Evolutionary conservation across 208 protist genomes (phyloP).

Genomic region (Leishmania lainsoni): DNA sequence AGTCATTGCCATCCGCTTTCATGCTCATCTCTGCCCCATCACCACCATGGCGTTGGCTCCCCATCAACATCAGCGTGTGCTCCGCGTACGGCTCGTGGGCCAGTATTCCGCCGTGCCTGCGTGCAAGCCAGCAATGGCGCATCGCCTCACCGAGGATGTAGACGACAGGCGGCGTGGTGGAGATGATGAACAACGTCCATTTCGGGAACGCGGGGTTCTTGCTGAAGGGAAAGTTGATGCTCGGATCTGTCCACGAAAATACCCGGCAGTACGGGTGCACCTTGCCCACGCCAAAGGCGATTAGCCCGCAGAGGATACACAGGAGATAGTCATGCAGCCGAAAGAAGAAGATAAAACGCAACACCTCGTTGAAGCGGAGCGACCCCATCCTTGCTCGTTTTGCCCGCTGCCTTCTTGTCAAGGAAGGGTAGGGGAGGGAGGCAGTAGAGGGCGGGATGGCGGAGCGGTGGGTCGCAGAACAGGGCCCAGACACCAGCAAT

Average conservation of each 20-base stretch:
- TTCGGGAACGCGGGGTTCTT: slow-evolving; percentile 42
- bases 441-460: not conserved
- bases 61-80: not conserved
- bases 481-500: not conserved
- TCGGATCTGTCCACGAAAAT: slow-evolving; percentile 53
- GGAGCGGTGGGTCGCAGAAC: not conserved
- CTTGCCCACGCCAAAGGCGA: slow-evolving; percentile 13
- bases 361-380: not conserved
- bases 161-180: slow-evolving; percentile 34
- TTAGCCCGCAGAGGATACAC: slow-evolving; percentile 32
- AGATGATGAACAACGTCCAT: slow-evolving; percentile 51
- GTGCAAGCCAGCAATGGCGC: slow-evolving; percentile 6
- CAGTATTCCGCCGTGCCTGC: not conserved
- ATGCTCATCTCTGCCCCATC: too few species aligned
- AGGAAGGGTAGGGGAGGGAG: not conserved
- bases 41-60: not conserved
- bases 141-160: slow-evolving; percentile 42
- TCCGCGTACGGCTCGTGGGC: not conserved
- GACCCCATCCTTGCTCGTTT: not conserved
- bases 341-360: slow-evolving; percentile 25
- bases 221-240: slow-evolving; percentile 42
- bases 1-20: too few species aligned
- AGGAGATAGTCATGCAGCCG: slow-evolving; percentile 54
- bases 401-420: not conserved
- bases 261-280: slow-evolving; percentile 49